phyloP scores from a whole-genome alignment of 139 green algal genomes.

The Coccomyxa sp. region DNA sequence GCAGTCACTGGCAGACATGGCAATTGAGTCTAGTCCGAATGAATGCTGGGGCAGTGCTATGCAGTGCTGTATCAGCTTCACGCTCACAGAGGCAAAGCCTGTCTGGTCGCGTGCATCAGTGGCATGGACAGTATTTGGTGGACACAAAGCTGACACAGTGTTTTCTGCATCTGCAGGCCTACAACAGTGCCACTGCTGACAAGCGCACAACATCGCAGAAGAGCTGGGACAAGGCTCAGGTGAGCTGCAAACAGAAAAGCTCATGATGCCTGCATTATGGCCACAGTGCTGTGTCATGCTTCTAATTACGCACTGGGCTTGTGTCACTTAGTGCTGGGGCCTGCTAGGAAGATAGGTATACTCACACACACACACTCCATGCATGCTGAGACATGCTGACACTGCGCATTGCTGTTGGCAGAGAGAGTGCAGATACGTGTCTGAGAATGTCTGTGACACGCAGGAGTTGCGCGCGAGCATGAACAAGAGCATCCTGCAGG shows the following conservation, averaged over 20 bases:
- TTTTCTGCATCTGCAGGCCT: no score
- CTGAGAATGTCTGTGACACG: no score
- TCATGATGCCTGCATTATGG: background rate
- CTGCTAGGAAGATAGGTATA: background rate
- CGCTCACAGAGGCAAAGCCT: no score
- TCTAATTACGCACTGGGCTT: background rate
- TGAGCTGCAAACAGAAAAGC: constrained; percentile 5
- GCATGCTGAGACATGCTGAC: background rate
- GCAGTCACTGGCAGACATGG: no score
- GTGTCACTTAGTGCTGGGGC: background rate
- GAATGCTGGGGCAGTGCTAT: no score
- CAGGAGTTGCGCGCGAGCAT: background rate
- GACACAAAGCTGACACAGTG: no score
- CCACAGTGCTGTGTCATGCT: constrained; percentile 1
- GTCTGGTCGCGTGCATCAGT: no score
- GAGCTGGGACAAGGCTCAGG: constrained; percentile 11
- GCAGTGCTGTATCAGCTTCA: no score
- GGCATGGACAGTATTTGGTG: no score
- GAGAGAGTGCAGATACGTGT: no score
- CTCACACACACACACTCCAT: background rate
- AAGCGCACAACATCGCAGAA: constrained; percentile 14
- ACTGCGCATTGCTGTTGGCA: constrained; percentile 2
- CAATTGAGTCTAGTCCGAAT: no score
- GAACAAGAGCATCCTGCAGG: background rate
- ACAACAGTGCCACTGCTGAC: constrained; percentile 2